Percentiles rank a stretch among this genome's conserved stretches.
Conservation (phyloP, 1,284 basidiomycete genomes). For the Chalciporus sp. region DNA sequence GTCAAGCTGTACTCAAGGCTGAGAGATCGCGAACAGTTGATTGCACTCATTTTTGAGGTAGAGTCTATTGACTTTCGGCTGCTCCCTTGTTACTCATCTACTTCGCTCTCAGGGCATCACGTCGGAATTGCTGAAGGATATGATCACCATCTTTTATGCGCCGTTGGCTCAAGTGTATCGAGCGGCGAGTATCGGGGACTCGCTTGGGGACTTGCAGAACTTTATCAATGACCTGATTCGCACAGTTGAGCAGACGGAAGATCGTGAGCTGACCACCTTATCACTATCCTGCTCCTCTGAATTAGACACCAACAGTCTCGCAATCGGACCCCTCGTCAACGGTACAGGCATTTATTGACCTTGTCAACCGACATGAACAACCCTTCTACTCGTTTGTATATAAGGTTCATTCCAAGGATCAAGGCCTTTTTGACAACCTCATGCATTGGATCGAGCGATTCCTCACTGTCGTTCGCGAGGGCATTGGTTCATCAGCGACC, state of each 20-base stretch:
- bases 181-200: slow-evolving; percentile 96
- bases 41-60: slow-evolving; percentile 94
- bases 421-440: slow-evolving; percentile 89
- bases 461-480: slow-evolving; percentile 90
- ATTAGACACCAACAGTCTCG: slow-evolving; percentile 52
- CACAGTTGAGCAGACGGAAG: slow-evolving; percentile 92
- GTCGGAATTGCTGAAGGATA: slow-evolving; percentile 94
- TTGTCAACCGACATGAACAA: slow-evolving; percentile 94
- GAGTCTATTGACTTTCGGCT: slow-evolving; percentile 16
- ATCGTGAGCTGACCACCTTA: slow-evolving; percentile 57
- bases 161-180: slow-evolving; percentile 98
- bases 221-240: slow-evolving; percentile 96
- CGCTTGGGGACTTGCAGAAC: slow-evolving; percentile 87
- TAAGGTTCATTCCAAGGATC: slow-evolving; percentile 97
- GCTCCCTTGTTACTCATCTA: slow-evolving; percentile 6
- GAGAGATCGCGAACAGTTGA: slow-evolving; percentile 90
- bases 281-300: slow-evolving; percentile 9
- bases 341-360: slow-evolving; percentile 92
- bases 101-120: slow-evolving; percentile 74
- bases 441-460: slow-evolving; percentile 99
- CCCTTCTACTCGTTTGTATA: slow-evolving; percentile 97
- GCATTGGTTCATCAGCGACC: slow-evolving; percentile 57
- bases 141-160: slow-evolving; percentile 98
- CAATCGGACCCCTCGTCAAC: slow-evolving; percentile 85
- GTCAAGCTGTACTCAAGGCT: slow-evolving; percentile 78